Evolutionary conservation across 768 basidiomycete species (phyloP).

Genomic region (Calvatia gigantea): DNA sequence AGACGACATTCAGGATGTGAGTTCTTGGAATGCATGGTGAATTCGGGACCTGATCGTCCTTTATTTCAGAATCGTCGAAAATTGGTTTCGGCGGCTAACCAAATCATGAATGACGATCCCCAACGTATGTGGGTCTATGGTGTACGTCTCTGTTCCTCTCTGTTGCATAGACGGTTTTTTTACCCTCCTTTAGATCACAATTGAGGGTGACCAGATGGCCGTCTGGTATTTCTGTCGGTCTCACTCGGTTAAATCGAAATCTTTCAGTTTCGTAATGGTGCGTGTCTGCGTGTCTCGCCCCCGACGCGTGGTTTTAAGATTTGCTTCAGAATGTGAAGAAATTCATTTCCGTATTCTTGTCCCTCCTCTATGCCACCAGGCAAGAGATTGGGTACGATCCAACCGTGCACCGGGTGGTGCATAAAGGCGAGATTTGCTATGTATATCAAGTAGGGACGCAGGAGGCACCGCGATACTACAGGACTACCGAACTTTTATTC

Average conservation of each 20-base stretch:
- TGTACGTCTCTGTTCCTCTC: neutral
- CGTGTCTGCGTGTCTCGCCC: neutral
- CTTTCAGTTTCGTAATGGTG: neutral
- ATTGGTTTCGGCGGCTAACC: neutral
- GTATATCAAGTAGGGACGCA: neutral
- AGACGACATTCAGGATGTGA: neutral
- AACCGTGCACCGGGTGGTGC: neutral
- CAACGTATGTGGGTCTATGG: neutral
- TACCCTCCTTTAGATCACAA: neutral
- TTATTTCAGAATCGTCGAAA: neutral
- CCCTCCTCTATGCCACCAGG: neutral
- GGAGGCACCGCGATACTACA: neutral
- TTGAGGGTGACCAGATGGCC: constrained; percentile 1
- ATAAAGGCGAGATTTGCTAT: neutral
- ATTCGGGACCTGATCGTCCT: neutral
- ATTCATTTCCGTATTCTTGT: neutral
- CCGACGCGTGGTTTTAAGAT: neutral
- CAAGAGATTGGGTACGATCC: constrained; percentile 8
- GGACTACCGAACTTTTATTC: neutral
- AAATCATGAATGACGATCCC: constrained; percentile 4
- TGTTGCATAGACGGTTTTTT: neutral
- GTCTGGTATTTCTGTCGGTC: constrained; percentile 11
- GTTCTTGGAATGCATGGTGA: neutral
- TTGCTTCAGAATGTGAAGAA: neutral
- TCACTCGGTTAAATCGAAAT: constrained; percentile 1